Conservation (phyloP, 2,329 filamentous ascomycete species). For the Neonectria ditissima region DNA sequence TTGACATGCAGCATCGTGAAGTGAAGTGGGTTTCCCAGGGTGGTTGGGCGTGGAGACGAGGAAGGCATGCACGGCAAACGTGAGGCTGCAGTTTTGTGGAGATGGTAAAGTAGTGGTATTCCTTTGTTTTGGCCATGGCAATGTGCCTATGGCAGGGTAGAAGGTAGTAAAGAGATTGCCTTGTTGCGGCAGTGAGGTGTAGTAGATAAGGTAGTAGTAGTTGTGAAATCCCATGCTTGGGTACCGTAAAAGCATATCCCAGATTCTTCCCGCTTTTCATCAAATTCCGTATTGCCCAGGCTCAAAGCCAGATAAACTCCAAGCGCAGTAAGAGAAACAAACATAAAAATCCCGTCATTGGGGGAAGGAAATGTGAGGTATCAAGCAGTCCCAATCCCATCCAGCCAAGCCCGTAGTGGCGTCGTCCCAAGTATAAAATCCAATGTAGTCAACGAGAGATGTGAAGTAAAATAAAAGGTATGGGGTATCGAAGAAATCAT, state of each 20-base stretch:
- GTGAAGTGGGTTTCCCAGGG: slow-evolving; percentile 8
- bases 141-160: slow-evolving; percentile 19
- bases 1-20: neutral
- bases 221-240: slow-evolving; percentile 20
- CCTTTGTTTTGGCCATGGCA: slow-evolving; percentile 1
- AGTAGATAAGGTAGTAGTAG: slow-evolving; percentile 6
- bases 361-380: slow-evolving; percentile 16
- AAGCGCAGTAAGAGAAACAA: slow-evolving; percentile 10
- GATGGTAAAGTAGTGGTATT: slow-evolving; percentile 4
- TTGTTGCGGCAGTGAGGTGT: neutral
- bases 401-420: slow-evolving; percentile 18
- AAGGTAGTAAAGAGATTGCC: slow-evolving; percentile 1
- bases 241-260: slow-evolving; percentile 17
- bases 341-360: slow-evolving; percentile 10
- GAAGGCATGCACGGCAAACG: slow-evolving; percentile 9
- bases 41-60: slow-evolving; percentile 8
- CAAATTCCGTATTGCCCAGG: slow-evolving; percentile 9
- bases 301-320: slow-evolving; percentile 21
- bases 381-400: slow-evolving; percentile 8
- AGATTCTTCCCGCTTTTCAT: slow-evolving; percentile 12
- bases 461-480: slow-evolving; percentile 25
- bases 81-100: slow-evolving; percentile 15
- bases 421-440: slow-evolving; percentile 26
- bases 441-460: slow-evolving; percentile 28
- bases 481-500: slow-evolving; percentile 45